Evolutionary conservation across 176 grass and related monocot genomes (phyloP), one percentile per base, ranked within the genome.

Genomic region (Panicum miliaceum): DNA sequence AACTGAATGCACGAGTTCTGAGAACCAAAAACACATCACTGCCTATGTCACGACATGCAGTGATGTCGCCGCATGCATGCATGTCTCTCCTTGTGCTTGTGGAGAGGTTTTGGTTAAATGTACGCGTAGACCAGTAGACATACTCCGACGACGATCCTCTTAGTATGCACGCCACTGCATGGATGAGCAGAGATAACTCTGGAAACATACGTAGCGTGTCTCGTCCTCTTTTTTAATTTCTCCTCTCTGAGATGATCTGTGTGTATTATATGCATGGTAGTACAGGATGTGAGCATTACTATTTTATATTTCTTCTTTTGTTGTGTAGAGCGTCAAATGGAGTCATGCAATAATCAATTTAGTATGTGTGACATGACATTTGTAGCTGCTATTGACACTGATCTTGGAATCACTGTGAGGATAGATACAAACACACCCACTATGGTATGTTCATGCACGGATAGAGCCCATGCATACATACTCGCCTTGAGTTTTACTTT

Each of bases 381-480:
- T 65, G 67, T 82, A 70, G 63, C 64, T 83, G 80, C 59, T 83
- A 18, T 25, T 63, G 86, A 71, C 61, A 2, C 64, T n/a, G 22
- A 35, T 68, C 22, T 67, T 75, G 68, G 50, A 75, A n/a, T 48
- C 26, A 51, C 54, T 42, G 1, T 22, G 32, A 35, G 37, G 40
- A 46, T 71, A 70, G 54, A 65, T 20, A 75, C 34, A 12, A 20
- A 23, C 22, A 36, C 27, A 64, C 11, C 13, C 51, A 41, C 14
- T 20, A 62, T 29, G 52, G 84, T 37, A 35, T 4, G 7, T 10
- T 69, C 27, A 58, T 25, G 8, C 50, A 34, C 4, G 12, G 3
- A 51, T 7, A 34, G 7, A 50, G 29, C 29, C 29, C 14, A 50
- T 2, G 12, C 1, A 6, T 4, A 7, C 26, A 63, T 42, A 22